Conservation (phyloP, 129 eudicot species). For the Flaveria linearis region DNA sequence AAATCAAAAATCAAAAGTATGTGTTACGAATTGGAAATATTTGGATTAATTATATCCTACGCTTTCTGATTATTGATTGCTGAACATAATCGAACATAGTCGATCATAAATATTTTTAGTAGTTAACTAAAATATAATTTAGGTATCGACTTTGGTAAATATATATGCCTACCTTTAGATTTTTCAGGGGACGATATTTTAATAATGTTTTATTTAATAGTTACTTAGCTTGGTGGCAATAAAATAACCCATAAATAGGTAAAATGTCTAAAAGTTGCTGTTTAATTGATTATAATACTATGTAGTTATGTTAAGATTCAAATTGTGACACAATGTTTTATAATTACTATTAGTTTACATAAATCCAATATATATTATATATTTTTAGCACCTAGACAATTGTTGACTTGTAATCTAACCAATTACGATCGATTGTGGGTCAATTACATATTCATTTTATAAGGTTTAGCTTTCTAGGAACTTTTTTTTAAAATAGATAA, state of each 20-base stretch:
- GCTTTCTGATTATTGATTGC: too few species aligned
- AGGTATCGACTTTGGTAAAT: background rate
- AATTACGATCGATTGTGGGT: background rate
- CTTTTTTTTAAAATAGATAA: background rate
- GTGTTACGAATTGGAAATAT: too few species aligned
- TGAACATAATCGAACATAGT: too few species aligned
- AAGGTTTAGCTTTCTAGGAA: background rate
- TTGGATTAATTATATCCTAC: too few species aligned
- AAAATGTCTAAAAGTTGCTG: constrained; percentile 16
- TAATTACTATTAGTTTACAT: background rate
- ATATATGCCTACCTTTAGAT: background rate
- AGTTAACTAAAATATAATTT: background rate
- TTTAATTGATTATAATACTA: background rate
- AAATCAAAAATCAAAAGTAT: too few species aligned
- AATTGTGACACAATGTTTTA: background rate
- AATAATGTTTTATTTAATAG: background rate
- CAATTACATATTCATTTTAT: background rate
- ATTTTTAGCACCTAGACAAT: background rate
- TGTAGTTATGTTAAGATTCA: background rate
- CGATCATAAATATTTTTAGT: background rate
- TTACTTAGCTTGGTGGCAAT: background rate
- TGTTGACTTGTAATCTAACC: background rate
- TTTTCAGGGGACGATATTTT: background rate
- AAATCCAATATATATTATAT: background rate
- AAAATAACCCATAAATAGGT: background rate